Conservation (phyloP, 2,329 filamentous ascomycete genomes). For the Plenodomus biglobosus region DNA sequence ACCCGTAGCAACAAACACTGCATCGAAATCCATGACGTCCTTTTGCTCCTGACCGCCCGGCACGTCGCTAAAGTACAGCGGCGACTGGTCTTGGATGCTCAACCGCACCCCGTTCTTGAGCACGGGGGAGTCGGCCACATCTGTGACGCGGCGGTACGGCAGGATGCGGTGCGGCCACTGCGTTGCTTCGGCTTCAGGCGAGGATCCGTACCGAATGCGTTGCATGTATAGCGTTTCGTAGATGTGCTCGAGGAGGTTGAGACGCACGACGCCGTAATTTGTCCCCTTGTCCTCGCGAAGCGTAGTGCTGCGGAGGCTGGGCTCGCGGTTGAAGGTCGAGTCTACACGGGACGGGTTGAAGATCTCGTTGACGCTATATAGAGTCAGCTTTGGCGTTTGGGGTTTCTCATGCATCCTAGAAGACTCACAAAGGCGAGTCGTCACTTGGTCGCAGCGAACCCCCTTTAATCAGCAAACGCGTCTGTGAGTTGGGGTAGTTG, state of each 20-base stretch:
- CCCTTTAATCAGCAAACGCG: slow-evolving; percentile 76
- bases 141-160: slow-evolving; percentile 65
- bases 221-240: slow-evolving; percentile 90
- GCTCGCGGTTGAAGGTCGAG: slow-evolving; percentile 68
- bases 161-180: slow-evolving; percentile 83
- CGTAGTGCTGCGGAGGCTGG: slow-evolving; percentile 61
- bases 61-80: slow-evolving; percentile 34
- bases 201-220: slow-evolving; percentile 64
- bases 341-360: slow-evolving; percentile 90
- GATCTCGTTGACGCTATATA: slow-evolving; percentile 80
- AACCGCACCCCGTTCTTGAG: slow-evolving; percentile 36
- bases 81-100: slow-evolving; percentile 57
- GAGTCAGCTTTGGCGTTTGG: slow-evolving; percentile 27
- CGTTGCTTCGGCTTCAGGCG: slow-evolving; percentile 57
- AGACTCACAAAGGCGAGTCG: slow-evolving; percentile 86
- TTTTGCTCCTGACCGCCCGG: slow-evolving; percentile 47
- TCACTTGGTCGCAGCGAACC: slow-evolving; percentile 87
- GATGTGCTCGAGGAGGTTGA: slow-evolving; percentile 85
- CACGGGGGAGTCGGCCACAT: slow-evolving; percentile 56
- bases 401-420: background rate
- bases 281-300: slow-evolving; percentile 76
- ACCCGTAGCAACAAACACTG: slow-evolving; percentile 84
- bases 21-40: slow-evolving; percentile 73
- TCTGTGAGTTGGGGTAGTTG: slow-evolving; percentile 78
- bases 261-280: slow-evolving; percentile 91